A percentile compares a stretch with the other conserved stretches of the same genome.
These are phyloP conservation scores for Chrysoporthe deuterocubensis DNA, from an alignment of 2,329 filamentous ascomycete genomes.

Conservation along the genomic window DNA sequence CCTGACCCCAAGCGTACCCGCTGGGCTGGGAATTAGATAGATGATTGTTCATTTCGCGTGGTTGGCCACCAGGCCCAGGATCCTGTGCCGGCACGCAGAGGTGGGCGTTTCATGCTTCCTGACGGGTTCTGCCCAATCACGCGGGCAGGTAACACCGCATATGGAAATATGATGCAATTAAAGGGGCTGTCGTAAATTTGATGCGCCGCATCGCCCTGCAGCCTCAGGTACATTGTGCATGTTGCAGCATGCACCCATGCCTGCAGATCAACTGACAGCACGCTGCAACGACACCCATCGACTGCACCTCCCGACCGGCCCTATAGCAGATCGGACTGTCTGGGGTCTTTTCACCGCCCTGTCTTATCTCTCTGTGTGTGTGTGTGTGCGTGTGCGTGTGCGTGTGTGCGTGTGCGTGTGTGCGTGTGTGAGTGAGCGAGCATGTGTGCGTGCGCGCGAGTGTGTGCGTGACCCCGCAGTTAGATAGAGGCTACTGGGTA, in stretches of 20 bases:
- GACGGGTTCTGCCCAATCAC: background rate
- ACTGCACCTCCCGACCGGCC: background rate
- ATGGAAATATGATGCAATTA: conserved; percentile 11
- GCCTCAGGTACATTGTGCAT: conserved; percentile 6
- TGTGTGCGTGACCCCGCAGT: background rate
- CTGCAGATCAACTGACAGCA: conserved; percentile 5
- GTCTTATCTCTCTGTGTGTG: background rate
- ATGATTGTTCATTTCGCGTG: conserved; percentile 1
- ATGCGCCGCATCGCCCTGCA: conserved; percentile 1
- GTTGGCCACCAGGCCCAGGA: background rate
- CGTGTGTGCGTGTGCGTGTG: background rate
- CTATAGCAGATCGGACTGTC: background rate
- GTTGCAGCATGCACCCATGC: background rate
- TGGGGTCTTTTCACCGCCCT: background rate
- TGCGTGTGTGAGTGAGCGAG: background rate
- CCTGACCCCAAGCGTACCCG: background rate
- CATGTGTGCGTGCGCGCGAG: too few species aligned
- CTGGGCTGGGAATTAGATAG: background rate
- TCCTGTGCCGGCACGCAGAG: background rate
- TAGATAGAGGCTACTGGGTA: background rate
- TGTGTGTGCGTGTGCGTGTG: background rate
- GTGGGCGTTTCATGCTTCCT: background rate
- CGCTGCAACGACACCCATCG: background rate
- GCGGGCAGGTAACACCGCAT: conserved; percentile 1
- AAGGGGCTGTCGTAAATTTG: conserved; percentile 5